Evolutionary conservation across 805 yeast species (phyloP).

Genomic region (Ogataea glucozyma): DNA sequence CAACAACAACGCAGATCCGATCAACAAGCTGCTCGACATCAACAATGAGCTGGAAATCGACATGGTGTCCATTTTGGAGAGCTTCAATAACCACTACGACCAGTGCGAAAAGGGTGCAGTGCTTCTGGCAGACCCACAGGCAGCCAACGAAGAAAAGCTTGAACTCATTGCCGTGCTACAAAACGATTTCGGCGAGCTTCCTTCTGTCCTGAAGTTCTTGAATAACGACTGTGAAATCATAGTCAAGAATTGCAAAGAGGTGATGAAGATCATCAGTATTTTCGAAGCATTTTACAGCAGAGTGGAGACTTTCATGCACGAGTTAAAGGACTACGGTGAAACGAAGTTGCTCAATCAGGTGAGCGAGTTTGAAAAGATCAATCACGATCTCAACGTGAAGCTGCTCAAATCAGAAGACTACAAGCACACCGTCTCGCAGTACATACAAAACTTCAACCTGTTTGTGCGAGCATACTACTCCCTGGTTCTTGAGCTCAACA

Average conservation of each 20-base stretch:
- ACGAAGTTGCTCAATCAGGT: constrained; percentile 27
- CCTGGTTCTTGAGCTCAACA: constrained; percentile 50
- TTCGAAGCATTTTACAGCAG: constrained; percentile 23
- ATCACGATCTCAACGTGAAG: constrained; percentile 13
- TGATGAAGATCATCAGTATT: constrained; percentile 23
- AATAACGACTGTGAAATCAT: constrained; percentile 37
- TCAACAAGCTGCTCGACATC: constrained; percentile 36
- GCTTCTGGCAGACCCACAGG: constrained; percentile 35
- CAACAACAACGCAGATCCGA: constrained; percentile 19
- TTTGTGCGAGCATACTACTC: constrained; percentile 55
- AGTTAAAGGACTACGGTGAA: constrained; percentile 33
- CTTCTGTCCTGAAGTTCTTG: constrained; percentile 53
- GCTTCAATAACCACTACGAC: constrained; percentile 81
- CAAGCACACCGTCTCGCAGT: constrained; percentile 21
- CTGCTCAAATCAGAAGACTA: constrained; percentile 16
- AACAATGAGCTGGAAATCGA: constrained; percentile 60
- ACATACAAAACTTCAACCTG: constrained; percentile 47
- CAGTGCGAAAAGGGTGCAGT: constrained; percentile 59
- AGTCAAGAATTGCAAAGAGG: constrained; percentile 32
- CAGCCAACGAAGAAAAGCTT: constrained; percentile 32
- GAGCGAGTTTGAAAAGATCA: constrained; percentile 20
- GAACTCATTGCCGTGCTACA: constrained; percentile 49
- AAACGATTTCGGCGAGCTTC: constrained; percentile 57
- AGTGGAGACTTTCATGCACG: constrained; percentile 22
- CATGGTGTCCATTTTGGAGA: constrained; percentile 65